A percentile compares a stretch with the other conserved stretches of the same genome.
These are phyloP conservation scores for Hypoxylon subgilvum DNA, from an alignment of 495 filamentous ascomycete species.

Conservation along the genomic window DNA sequence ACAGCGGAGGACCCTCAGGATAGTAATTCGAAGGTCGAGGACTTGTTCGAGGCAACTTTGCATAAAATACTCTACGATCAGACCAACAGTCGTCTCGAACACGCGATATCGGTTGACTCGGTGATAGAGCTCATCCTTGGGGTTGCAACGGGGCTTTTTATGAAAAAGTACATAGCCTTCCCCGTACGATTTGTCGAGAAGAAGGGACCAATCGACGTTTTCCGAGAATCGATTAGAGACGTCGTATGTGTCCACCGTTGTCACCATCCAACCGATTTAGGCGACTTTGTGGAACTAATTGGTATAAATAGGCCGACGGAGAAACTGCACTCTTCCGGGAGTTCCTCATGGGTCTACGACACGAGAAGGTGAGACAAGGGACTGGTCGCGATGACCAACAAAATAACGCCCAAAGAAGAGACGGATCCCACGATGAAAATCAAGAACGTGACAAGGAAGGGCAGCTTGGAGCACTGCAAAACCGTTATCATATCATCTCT, in stretches of 20 bases:
- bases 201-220: constrained; percentile 29
- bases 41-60: constrained; percentile 1
- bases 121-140: constrained; percentile 15
- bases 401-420: too few relatives aligned
- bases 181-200: not conserved
- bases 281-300: constrained; percentile 3
- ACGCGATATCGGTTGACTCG: constrained; percentile 11
- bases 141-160: constrained; percentile 14
- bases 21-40: not conserved
- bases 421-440: too few relatives aligned
- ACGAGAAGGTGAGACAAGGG: too few relatives aligned
- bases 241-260: constrained; percentile 1
- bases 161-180: constrained; percentile 12
- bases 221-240: constrained; percentile 26
- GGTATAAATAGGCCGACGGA: constrained; percentile 5
- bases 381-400: too few relatives aligned
- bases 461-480: too few relatives aligned
- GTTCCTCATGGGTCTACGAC: constrained; percentile 9
- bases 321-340: constrained; percentile 12
- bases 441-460: too few relatives aligned
- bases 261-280: not conserved
- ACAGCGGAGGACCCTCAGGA: constrained; percentile 3
- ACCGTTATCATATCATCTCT: constrained; percentile 19
- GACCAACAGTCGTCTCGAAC: constrained; percentile 8
- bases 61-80: constrained; percentile 6